Percentiles rank a stretch among this genome's conserved stretches.
Evolutionary conservation across 495 filamentous ascomycete species (phyloP).

Genomic region (Eremomyces bilateralis): DNA sequence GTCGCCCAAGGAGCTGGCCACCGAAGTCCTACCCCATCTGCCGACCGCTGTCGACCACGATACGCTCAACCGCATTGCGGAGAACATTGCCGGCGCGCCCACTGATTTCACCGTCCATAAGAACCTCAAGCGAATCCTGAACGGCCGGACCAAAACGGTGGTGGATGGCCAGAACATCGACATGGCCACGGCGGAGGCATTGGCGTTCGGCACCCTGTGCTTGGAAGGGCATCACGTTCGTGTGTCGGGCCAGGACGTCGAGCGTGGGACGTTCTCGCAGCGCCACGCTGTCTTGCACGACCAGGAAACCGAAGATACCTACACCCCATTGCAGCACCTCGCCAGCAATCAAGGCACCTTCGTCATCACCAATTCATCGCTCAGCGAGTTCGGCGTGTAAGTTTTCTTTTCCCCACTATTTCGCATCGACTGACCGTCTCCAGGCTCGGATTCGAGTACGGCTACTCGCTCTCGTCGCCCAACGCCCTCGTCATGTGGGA

Average conservation of each 20-base stretch:
- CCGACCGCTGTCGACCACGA: slow-evolving; percentile 56
- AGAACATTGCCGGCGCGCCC: slow-evolving; percentile 50
- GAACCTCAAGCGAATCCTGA: slow-evolving; percentile 92
- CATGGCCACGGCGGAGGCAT: slow-evolving; percentile 90
- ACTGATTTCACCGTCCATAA: slow-evolving; percentile 75
- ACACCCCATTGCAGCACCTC: slow-evolving; percentile 79
- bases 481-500: slow-evolving; percentile 98
- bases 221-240: slow-evolving; percentile 89
- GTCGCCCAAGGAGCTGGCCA: slow-evolving; percentile 90
- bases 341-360: slow-evolving; percentile 79
- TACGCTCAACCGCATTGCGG: slow-evolving; percentile 55
- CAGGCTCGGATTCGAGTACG: slow-evolving; percentile 90
- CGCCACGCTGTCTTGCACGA: slow-evolving; percentile 93
- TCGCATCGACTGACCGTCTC: slow-evolving; percentile 1
- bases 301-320: slow-evolving; percentile 78
- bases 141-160: slow-evolving; percentile 76
- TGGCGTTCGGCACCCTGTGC: slow-evolving; percentile 82
- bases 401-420: slow-evolving; percentile 11
- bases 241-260: slow-evolving; percentile 94
- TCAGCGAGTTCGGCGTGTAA: slow-evolving; percentile 80
- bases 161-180: slow-evolving; percentile 87
- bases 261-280: slow-evolving; percentile 98
- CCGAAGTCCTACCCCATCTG: slow-evolving; percentile 81
- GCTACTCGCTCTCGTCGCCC: slow-evolving; percentile 89
- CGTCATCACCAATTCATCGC: slow-evolving; percentile 89